Evolutionary conservation across 2,329 filamentous ascomycete genomes (phyloP).

Genomic region (Apiospora marii): DNA sequence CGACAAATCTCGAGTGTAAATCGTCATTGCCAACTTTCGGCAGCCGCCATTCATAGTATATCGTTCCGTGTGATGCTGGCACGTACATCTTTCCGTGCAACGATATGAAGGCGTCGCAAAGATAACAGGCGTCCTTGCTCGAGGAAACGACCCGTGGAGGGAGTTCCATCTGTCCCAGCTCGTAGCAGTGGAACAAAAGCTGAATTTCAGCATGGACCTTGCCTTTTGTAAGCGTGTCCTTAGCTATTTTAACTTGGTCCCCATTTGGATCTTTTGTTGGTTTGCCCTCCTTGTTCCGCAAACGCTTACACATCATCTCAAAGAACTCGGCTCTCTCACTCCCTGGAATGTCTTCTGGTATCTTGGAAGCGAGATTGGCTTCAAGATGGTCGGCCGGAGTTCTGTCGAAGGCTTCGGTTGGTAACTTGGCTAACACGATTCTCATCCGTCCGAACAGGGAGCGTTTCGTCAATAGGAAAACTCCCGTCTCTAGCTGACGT

Average conservation of each 20-base stretch:
- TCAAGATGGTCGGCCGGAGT: neutral
- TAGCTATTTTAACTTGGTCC: constrained; percentile 30
- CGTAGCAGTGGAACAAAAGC: constrained; percentile 51
- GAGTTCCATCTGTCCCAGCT: constrained; percentile 37
- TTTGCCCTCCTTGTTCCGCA: too few species aligned
- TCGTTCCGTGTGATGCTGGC: constrained; percentile 50
- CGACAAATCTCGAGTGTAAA: constrained; percentile 27
- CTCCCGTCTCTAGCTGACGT: too few species aligned
- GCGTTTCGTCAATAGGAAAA: too few species aligned
- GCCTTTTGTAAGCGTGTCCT: constrained; percentile 33
- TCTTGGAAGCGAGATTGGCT: constrained; percentile 16
- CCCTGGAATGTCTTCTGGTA: constrained; percentile 30
- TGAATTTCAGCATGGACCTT: constrained; percentile 60
- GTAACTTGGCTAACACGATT: constrained; percentile 43
- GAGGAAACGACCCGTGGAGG: constrained; percentile 54
- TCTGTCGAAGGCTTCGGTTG: constrained; percentile 36
- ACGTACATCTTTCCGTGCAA: constrained; percentile 50
- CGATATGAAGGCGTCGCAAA: constrained; percentile 56
- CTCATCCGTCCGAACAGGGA: constrained; percentile 40
- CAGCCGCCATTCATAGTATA: constrained; percentile 56
- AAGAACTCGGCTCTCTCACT: neutral
- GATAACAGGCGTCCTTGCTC: constrained; percentile 59
- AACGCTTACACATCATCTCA: constrained; percentile 16
- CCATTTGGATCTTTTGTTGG: too few species aligned
- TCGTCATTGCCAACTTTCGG: constrained; percentile 36